A percentile compares a stretch with the other conserved stretches of the same genome.
phyloP scores from a whole-genome alignment of 305 asterid genomes.

The Solanum hybrid region DNA sequence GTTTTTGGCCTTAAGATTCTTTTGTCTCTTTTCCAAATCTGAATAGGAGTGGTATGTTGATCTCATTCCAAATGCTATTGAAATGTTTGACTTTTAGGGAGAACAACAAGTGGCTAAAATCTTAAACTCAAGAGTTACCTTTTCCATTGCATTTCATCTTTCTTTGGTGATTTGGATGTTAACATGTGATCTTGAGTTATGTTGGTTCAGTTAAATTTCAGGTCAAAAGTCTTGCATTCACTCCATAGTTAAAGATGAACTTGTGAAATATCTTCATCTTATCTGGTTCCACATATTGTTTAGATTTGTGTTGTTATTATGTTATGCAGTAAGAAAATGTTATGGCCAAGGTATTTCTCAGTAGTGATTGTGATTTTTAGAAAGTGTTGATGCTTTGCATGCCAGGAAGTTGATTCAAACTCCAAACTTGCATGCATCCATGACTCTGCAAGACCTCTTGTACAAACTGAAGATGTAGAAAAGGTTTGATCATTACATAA shows the following conservation, averaged over 20 bases:
- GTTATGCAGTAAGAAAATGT: neutral
- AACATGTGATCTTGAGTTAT: neutral
- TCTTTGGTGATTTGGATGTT: neutral
- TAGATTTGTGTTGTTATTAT: neutral
- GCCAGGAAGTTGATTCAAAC: slow-evolving; percentile 62
- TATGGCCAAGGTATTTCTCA: neutral
- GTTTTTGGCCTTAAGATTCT: neutral
- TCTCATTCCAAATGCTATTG: neutral
- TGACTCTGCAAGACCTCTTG: slow-evolving; percentile 96
- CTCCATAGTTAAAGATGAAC: neutral
- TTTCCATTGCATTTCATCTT: neutral
- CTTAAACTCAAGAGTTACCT: neutral
- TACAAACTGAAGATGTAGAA: slow-evolving; percentile 49
- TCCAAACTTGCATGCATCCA: slow-evolving; percentile 84
- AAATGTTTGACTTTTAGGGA: neutral
- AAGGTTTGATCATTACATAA: slow-evolving; percentile 40
- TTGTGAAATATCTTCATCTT: neutral
- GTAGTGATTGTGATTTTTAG: neutral
- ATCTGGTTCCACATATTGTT: neutral
- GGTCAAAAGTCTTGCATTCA: neutral
- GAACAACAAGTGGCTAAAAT: neutral
- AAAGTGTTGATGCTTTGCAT: slow-evolving; percentile 8
- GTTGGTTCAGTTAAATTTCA: neutral
- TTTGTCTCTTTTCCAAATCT: neutral
- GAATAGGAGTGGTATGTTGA: neutral